Conservation (phyloP, 352 stramenopile genomes). For the Phytophthora litchii region DNA sequence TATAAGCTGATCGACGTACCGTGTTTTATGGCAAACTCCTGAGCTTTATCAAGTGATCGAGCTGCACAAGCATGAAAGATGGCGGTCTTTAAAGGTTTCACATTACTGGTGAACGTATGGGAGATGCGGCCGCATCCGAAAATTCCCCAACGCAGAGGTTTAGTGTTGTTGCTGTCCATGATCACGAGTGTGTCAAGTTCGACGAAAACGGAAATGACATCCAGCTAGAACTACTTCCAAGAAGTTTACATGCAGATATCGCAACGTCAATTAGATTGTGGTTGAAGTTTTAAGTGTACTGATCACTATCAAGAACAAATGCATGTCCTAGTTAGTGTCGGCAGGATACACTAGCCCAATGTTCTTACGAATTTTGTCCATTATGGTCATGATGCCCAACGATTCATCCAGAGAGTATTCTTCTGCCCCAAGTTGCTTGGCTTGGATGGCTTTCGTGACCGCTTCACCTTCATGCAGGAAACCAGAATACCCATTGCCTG, state of each 20-base stretch:
- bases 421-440: slow-evolving; percentile 40
- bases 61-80: slow-evolving; percentile 50
- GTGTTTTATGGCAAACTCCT: slow-evolving; percentile 48
- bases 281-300: too few relatives aligned
- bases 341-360: slow-evolving; percentile 51
- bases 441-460: slow-evolving; percentile 64
- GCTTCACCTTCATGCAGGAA: slow-evolving; percentile 86
- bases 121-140: slow-evolving; percentile 68
- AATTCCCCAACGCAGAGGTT: slow-evolving; percentile 56
- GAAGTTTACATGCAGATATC: too few relatives aligned
- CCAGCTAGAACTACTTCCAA: too few relatives aligned
- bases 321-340: slow-evolving; percentile 18
- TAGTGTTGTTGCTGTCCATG: too few relatives aligned
- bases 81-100: slow-evolving; percentile 14
- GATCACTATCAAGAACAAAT: neutral
- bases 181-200: too few relatives aligned
- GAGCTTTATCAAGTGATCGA: slow-evolving; percentile 46
- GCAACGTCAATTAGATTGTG: too few relatives aligned
- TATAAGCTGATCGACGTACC: slow-evolving; percentile 24
- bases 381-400: slow-evolving; percentile 59
- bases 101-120: slow-evolving; percentile 61
- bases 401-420: slow-evolving; percentile 66
- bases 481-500: slow-evolving; percentile 25
- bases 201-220: too few relatives aligned
- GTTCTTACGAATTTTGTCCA: slow-evolving; percentile 71